Conservation (phyloP, 2,329 filamentous ascomycete species). For the Endocalyx cinctus region DNA sequence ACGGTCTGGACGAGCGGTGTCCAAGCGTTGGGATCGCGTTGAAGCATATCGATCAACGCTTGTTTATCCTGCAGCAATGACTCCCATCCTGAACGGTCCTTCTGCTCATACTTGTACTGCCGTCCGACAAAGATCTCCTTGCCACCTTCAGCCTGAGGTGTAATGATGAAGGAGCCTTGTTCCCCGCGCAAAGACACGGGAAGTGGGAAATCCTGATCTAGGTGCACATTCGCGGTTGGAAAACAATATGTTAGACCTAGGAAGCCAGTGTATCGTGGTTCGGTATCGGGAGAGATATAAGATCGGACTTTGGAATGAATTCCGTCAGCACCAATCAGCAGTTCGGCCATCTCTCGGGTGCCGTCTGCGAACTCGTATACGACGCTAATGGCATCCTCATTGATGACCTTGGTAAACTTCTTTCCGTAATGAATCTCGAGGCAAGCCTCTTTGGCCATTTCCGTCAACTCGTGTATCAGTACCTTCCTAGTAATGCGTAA, state of each 20-base stretch:
- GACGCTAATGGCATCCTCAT: conserved; percentile 35
- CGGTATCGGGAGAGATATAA: conserved; percentile 43
- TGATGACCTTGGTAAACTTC: conserved; percentile 40
- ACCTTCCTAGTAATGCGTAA: conserved; percentile 50
- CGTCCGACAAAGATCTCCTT: conserved; percentile 31
- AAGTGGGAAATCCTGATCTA: no score
- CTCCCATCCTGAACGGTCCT: conserved; percentile 11
- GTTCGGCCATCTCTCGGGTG: conserved; percentile 28
- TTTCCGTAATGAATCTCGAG: conserved; percentile 42
- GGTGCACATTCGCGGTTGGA: no score
- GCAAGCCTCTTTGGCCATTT: conserved; percentile 31
- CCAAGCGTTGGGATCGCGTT: conserved; percentile 26
- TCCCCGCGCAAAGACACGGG: conserved; percentile 39
- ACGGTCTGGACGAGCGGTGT: conserved; percentile 34
- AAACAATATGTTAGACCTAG: no score
- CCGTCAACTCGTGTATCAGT: conserved; percentile 44
- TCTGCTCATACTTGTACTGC: conserved; percentile 11
- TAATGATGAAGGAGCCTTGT: conserved; percentile 45
- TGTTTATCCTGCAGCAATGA: conserved; percentile 14
- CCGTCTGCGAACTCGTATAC: conserved; percentile 45
- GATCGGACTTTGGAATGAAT: conserved; percentile 53
- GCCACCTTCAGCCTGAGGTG: conserved; percentile 43
- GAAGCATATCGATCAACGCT: conserved; percentile 29
- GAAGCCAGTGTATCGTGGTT: conserved; percentile 37
- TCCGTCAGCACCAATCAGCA: conserved; percentile 55